A percentile compares a stretch with the other conserved stretches of the same genome.
Evolutionary conservation across 202 grass and related monocot species (phyloP).

Genomic region (Brachypodium distachyon): DNA sequence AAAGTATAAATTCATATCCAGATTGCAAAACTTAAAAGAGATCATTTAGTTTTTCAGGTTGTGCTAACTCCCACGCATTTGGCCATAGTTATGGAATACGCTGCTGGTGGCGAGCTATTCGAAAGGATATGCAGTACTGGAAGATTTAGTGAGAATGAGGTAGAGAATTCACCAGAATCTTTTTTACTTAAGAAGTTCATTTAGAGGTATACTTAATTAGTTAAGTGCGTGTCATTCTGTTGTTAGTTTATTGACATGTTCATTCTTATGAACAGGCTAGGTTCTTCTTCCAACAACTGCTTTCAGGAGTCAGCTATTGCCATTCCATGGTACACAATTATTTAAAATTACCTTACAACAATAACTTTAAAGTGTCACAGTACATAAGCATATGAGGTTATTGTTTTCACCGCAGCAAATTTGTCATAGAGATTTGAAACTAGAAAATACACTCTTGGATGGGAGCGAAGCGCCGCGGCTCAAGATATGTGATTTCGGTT

Average conservation of each 20-base stretch:
- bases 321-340: conserved; percentile 78
- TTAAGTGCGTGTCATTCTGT: background rate
- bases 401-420: conserved; percentile 60
- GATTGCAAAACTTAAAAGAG: conserved; percentile 26
- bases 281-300: conserved; percentile 98
- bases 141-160: conserved; percentile 95
- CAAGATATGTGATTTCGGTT: conserved; percentile 99
- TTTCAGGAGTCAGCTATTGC: conserved; percentile 99
- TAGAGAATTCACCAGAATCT: conserved; percentile 14
- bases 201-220: too few relatives aligned
- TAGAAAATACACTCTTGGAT: conserved; percentile 98
- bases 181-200: background rate
- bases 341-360: background rate
- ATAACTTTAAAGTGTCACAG: background rate
- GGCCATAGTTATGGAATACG: conserved; percentile 99
- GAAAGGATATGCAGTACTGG: conserved; percentile 87
- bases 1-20: conserved; percentile 12
- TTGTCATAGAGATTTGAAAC: conserved; percentile 94
- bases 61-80: conserved; percentile 97
- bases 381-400: conserved; percentile 6
- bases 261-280: conserved; percentile 55
- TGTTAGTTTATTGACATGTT: conserved; percentile 9
- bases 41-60: conserved; percentile 66
- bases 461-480: conserved; percentile 78
- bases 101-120: conserved; percentile 92